Base-by-base conservation (phyloP, 192 early-diverging fungal species). In the Podila horticola region DNA sequence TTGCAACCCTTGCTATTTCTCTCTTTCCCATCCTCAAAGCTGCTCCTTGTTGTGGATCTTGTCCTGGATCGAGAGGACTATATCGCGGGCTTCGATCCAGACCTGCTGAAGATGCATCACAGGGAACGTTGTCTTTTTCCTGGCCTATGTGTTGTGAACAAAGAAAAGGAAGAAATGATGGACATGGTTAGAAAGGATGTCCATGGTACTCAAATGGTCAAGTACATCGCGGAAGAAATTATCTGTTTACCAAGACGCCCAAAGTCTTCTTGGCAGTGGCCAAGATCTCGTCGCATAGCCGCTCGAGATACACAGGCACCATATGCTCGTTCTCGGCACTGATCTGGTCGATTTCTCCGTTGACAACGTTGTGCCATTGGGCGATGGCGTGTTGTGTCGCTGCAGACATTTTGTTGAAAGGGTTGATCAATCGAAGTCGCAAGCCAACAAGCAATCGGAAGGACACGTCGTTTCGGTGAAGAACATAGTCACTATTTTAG, bases 361-460 rank as follows among this genome's bases (percentile, higher is more conserved):
- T 85, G 5, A 88, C 64, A 15, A 86, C 74, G 31, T 84, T 84
- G 15, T 88, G 79, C 87, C 87, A 88, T 11, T 77, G 62, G 1
- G 81, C 73, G 51, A 85, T 74, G 2, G 74, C 79, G 4, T 62
- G 64, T 29, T 76, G 79, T 9, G 75, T 68, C 24, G 74, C 72
- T 6, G 58, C 64, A 2, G 74, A 79, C 13, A 65, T 57, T 50
- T 60, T 59, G 17, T 24, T 49, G 33, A 74, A 79, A 6, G 65
- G 74, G 12, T 74, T 67, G 28, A 86, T 58, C 1, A 85, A 71
- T 34, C 83, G 57, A 17, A 90, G 59, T 19, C 89, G 83, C 66
- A 88, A 65, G 29, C 85, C 86, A 1, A 73, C 75, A 26, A 88
- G 49, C 19, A 88, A 57, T 57, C 89, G 74, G 75, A 87, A 90